Evolutionary conservation across 768 basidiomycete species (phyloP), one percentile per base, ranked within the genome.

Genomic region (Hygrocybe punicea): DNA sequence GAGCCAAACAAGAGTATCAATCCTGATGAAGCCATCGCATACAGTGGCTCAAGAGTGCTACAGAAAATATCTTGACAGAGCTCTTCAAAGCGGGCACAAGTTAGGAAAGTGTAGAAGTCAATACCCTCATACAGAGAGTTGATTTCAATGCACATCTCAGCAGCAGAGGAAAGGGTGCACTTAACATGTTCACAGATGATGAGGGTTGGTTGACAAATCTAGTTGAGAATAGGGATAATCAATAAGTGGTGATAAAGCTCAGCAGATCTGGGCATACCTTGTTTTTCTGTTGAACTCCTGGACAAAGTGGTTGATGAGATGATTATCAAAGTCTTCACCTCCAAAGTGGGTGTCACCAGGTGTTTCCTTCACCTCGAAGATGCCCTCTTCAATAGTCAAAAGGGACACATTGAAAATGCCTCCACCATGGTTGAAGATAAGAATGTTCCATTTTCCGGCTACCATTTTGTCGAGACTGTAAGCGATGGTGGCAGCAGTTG

Each of bases 341-440:
- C 96, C 97, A n/a, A n/a, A n/a, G n/a, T n/a, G n/a, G n/a, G n/a
- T n/a, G 76, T 98, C 95, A 80, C 97, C 97, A 65, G 94, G 94
- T 62, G 96, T 98, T 42, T 96, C 94, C 83, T 98, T 98, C 71
- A 98, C 96, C 64, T 95, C 93, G 71, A 98, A 98, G 70, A 98
- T 93, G 77, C 96, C 96, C 70, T 94, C 94, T 63, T 82, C 91
- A 81, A 98, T 98, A 77, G 93, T 95, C 64, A 99, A 84, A 55
- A 99, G 86, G 55, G 97, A 99, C 55, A 98, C 97, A 89, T 98
- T 97, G 81, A 99, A 98, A 63, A 97, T 99, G 80, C 96, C 96
- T 81, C 96, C 96, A 71, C 96, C 96, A 58, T 98, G 83, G 81
- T 99, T 97, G 82, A 99, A 99, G 73, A 99, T 98, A 71, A 99